Percentiles rank a stretch among this genome's conserved stretches.
phyloP scores from a whole-genome alignment of 257 asterid genomes.

The Solanum arcanum region DNA sequence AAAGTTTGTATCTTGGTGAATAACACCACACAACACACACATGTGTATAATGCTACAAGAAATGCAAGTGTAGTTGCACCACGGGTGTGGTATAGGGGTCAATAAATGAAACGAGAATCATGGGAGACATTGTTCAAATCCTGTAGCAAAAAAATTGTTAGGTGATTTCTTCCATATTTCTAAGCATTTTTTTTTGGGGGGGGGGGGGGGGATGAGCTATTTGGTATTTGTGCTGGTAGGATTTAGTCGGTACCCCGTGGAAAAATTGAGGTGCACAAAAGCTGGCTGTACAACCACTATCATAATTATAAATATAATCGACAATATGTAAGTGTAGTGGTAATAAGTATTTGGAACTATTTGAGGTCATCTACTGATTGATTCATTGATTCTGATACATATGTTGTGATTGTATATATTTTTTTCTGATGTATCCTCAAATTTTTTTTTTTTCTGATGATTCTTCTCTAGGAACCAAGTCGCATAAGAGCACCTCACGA shows the following conservation, averaged over 20 bases:
- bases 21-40: neutral
- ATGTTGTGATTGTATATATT: neutral
- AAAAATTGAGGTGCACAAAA: neutral
- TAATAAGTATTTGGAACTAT: neutral
- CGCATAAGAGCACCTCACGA: neutral
- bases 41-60: neutral
- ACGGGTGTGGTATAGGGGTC: neutral
- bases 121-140: neutral
- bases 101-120: neutral
- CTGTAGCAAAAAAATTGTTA: neutral
- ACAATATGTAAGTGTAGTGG: neutral
- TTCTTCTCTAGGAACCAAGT: neutral
- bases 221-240: neutral
- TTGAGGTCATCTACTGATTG: neutral
- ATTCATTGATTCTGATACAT: neutral
- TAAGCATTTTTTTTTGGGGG: neutral
- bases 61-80: neutral
- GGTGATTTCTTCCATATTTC: neutral
- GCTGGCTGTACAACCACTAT: neutral
- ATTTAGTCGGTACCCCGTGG: neutral
- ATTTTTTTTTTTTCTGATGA: neutral
- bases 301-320: neutral
- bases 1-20: neutral
- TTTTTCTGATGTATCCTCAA: neutral
- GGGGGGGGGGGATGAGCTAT: neutral